Base-by-base conservation (phyloP, 2,329 filamentous ascomycete genomes). In the Dactylella cylindrospora region DNA sequence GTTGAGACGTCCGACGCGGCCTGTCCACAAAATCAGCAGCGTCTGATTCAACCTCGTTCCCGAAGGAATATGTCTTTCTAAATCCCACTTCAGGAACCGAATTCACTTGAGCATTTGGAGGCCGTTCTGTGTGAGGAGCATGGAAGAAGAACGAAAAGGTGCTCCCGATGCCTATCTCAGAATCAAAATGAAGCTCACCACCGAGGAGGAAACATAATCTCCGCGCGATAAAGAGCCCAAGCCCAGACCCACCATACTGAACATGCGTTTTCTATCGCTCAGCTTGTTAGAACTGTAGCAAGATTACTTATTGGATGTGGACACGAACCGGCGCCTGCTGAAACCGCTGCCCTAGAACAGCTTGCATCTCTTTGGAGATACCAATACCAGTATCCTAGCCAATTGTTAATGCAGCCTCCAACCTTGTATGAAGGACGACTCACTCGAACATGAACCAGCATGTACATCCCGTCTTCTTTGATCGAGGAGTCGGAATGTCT, bases 91-190 rank as follows among this genome's bases (percentile, higher is more conserved):
- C 31, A 15, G 47, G 35, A n/a, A 20, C 10, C 6, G 15, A 2
- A 6, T 8, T 19, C 3, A 3, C 20, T 6, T 53, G 47, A 2
- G 47, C 22, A 8, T 33, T n/a, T 0, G 73, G 65, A 10, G 75
- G 73, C 4, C 69, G 67, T 2, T 70, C 71, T 25, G 72, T 54
- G 69, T 73, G 39, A 73, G 72, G 8, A 49, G 81, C 81, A 65
- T 84, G 84, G 71, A 90, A 79, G 70, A 88, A 90, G 70, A 90
- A 90, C 22, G 82, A 84, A 71, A 90, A 90, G 0, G 81, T 87
- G 71, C 84, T 87, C 31, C 86, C 86, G 29, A 81, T 76, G 9
- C 84, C 85, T 54, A 82, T 79, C 62, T 80, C 75, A 0, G 84
- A 87, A 1, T 79, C 77, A 2, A 90, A 85, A 5, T 85, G 85